A percentile compares a stretch with the other conserved stretches of the same genome.
These are phyloP conservation scores for Hypocrella siamensis DNA, from an alignment of 2,329 filamentous ascomycete species.

Conservation along the genomic window DNA sequence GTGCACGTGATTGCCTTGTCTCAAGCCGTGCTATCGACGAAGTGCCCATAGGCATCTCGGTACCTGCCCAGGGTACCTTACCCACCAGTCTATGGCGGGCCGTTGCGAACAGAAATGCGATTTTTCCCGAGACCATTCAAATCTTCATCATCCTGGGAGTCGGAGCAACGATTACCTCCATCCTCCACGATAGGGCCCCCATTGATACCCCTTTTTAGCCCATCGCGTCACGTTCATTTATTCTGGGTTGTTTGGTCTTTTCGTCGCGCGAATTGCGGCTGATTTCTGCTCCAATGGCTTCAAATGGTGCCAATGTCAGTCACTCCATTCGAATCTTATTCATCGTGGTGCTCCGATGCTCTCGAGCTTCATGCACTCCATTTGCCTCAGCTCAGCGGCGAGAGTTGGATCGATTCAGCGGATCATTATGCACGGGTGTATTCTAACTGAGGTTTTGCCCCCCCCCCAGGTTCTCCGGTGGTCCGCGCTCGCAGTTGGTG, in stretches of 20 bases:
- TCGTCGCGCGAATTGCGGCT: slow-evolving; percentile 25
- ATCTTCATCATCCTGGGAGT: slow-evolving; percentile 20
- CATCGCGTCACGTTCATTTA: slow-evolving; percentile 16
- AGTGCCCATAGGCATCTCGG: too few relatives aligned
- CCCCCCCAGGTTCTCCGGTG: slow-evolving; percentile 79
- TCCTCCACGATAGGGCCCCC: slow-evolving; percentile 23
- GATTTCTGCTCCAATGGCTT: slow-evolving; percentile 42
- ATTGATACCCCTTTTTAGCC: slow-evolving; percentile 27
- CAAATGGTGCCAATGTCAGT: slow-evolving; percentile 54
- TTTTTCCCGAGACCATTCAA: slow-evolving; percentile 29
- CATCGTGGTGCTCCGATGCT: slow-evolving; percentile 4
- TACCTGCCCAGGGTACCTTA: too few relatives aligned
- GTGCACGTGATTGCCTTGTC: too few relatives aligned
- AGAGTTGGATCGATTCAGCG: too few relatives aligned
- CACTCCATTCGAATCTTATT: slow-evolving; percentile 10
- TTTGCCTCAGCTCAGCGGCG: too few relatives aligned
- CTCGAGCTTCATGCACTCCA: background rate
- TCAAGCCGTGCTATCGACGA: too few relatives aligned
- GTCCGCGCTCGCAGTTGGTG: slow-evolving; percentile 77
- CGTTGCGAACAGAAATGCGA: slow-evolving; percentile 23
- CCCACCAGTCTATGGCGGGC: too few relatives aligned
- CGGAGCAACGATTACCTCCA: slow-evolving; percentile 23
- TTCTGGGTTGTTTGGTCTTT: slow-evolving; percentile 19
- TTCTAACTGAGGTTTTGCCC: too few relatives aligned
- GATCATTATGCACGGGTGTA: too few relatives aligned